phyloP scores from a whole-genome alignment of 257 asterid species.

The Jacaranda mimosifolia region DNA sequence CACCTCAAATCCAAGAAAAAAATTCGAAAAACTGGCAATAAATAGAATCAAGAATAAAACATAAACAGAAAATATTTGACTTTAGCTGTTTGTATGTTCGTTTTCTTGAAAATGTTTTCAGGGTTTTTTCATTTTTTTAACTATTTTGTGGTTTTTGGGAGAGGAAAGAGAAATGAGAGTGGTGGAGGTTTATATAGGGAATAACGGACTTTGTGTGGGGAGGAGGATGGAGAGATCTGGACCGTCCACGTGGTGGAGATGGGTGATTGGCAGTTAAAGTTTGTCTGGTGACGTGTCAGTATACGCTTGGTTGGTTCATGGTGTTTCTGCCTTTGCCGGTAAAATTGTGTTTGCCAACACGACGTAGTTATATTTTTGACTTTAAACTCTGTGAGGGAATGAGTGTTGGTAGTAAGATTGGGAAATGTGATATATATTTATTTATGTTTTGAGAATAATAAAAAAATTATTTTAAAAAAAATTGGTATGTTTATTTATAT shows the following conservation, averaged over 20 bases:
- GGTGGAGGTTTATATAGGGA: conserved; percentile 20
- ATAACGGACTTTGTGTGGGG: conserved; percentile 33
- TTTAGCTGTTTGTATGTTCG: background rate
- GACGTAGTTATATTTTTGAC: too few relatives aligned
- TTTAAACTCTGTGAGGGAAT: too few relatives aligned
- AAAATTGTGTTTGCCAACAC: background rate
- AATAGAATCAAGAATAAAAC: background rate
- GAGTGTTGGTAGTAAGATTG: too few relatives aligned
- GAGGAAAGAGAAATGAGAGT: background rate
- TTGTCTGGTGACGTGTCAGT: conserved; percentile 11
- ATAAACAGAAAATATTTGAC: background rate
- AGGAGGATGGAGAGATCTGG: conserved; percentile 31
- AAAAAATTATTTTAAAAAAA: too few relatives aligned
- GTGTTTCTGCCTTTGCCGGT: conserved; percentile 27
- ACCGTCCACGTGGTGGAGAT: conserved; percentile 51
- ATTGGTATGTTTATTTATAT: too few relatives aligned
- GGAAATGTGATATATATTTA: too few relatives aligned
- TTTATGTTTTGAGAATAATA: too few relatives aligned
- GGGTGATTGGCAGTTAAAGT: conserved; percentile 31
- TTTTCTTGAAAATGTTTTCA: background rate
- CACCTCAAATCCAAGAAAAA: conserved; percentile 13
- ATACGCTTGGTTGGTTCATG: conserved; percentile 44
- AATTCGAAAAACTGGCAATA: background rate
- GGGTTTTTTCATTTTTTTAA: background rate
- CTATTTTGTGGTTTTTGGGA: background rate